A percentile compares a stretch with the other conserved stretches of the same genome.
phyloP scores from a whole-genome alignment of 2,329 filamentous ascomycete genomes.

The Neoscytalidium dimidiatum region DNA sequence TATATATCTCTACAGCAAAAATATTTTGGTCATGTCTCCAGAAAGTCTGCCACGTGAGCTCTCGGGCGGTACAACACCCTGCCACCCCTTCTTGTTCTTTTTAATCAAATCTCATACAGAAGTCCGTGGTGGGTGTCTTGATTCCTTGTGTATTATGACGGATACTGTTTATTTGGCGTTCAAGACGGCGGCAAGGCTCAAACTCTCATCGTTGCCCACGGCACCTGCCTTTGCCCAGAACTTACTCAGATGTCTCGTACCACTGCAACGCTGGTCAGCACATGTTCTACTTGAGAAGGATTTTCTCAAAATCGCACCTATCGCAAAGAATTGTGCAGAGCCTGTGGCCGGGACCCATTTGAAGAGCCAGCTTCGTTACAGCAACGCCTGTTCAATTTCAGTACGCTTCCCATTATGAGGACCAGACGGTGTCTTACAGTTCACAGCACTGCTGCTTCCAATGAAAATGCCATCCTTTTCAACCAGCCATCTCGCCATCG shows the following conservation, averaged over 20 bases:
- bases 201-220: conserved; percentile 55
- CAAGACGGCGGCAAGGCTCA: conserved; percentile 60
- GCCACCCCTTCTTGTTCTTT: too few species aligned
- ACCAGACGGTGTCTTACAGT: conserved; percentile 60
- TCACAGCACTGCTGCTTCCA: conserved; percentile 94
- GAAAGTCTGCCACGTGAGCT: too few species aligned
- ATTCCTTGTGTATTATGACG: too few species aligned
- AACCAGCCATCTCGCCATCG: conserved; percentile 95
- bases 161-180: conserved; percentile 28
- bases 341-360: conserved; percentile 60
- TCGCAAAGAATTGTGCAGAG: conserved; percentile 87
- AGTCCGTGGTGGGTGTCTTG: too few species aligned
- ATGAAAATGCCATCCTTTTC: conserved; percentile 94
- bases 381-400: conserved; percentile 54
- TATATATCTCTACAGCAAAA: too few species aligned
- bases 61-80: too few species aligned
- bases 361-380: conserved; percentile 68
- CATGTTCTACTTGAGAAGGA: neutral
- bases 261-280: conserved; percentile 39
- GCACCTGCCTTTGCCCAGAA: conserved; percentile 77
- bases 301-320: conserved; percentile 32
- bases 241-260: conserved; percentile 79
- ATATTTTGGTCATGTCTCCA: too few species aligned
- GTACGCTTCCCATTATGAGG: neutral
- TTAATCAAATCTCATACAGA: too few species aligned